A percentile compares a stretch with the other conserved stretches of the same genome.
Evolutionary conservation across 257 asterid species (phyloP).

Genomic region (Dorcoceras hygrometricum): DNA sequence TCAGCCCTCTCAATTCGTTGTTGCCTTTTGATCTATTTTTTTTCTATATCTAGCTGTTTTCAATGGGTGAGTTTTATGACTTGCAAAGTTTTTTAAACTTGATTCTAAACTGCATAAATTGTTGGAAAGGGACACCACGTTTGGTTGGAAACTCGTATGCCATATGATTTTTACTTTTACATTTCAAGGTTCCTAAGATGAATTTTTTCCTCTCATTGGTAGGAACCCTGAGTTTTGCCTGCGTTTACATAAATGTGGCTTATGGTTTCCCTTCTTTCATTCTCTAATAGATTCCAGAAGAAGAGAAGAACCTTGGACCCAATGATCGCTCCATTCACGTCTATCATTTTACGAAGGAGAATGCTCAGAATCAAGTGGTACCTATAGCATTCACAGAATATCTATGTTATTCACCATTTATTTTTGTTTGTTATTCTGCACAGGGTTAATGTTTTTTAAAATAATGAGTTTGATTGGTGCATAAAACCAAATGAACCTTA

Average conservation of each 20-base stretch:
- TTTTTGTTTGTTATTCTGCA: neutral
- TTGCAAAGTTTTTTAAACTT: neutral
- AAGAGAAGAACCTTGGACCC: conserved; percentile 83
- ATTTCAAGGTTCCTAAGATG: neutral
- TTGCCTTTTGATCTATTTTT: conserved; percentile 12
- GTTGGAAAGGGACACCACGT: neutral
- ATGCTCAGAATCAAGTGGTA: conserved; percentile 85
- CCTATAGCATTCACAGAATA: conserved; percentile 20
- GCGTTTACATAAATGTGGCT: conserved; percentile 2
- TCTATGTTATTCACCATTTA: neutral
- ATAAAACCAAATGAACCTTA: neutral
- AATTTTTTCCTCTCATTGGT: neutral
- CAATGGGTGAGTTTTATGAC: neutral
- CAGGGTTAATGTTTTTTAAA: neutral
- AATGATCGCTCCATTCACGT: conserved; percentile 76
- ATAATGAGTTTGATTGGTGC: neutral
- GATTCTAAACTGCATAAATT: neutral
- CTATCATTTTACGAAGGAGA: conserved; percentile 78
- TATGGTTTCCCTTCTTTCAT: conserved; percentile 8
- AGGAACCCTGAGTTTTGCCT: neutral
- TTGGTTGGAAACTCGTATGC: neutral
- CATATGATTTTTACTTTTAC: neutral
- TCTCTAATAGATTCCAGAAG: conserved; percentile 72
- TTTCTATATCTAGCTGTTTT: neutral
- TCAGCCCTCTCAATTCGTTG: conserved; percentile 23